Percentiles rank a stretch among this genome's conserved stretches.
Conservation (phyloP, 176 grass and related monocot species). For the Rhynchospora tenuis region DNA sequence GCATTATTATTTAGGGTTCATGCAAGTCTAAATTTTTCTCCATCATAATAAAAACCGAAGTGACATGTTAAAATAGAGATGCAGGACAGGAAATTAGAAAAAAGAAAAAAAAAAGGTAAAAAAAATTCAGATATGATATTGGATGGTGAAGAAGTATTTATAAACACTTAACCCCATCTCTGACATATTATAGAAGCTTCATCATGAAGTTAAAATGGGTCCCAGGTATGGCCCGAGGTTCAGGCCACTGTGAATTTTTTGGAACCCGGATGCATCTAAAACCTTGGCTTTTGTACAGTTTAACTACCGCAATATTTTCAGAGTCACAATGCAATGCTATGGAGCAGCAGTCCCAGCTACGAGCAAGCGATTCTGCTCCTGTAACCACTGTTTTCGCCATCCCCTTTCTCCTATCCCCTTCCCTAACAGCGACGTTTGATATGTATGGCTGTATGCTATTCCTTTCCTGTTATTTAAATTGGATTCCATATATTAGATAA, state of each 20-base stretch:
- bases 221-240: conserved; percentile 56
- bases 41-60: too few species aligned
- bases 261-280: conserved; percentile 66
- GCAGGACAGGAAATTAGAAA: too few species aligned
- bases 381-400: conserved; percentile 52
- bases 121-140: neutral
- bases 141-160: neutral
- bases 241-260: conserved; percentile 58
- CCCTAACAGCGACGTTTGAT: conserved; percentile 71
- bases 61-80: too few species aligned
- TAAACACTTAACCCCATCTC: neutral
- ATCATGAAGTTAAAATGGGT: conserved; percentile 78
- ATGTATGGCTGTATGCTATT: conserved; percentile 86
- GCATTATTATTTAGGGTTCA: too few species aligned
- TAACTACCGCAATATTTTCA: conserved; percentile 57
- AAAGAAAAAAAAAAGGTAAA: too few species aligned
- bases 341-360: conserved; percentile 69
- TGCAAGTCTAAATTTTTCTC: too few species aligned
- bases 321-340: conserved; percentile 78
- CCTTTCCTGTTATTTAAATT: conserved; percentile 46
- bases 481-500: neutral
- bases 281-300: conserved; percentile 59
- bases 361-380: conserved; percentile 59
- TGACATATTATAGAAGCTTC: conserved; percentile 31
- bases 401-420: conserved; percentile 44